Evolutionary conservation across 345 rosid species (phyloP).

Genomic region (Carallia pectinifolia): DNA sequence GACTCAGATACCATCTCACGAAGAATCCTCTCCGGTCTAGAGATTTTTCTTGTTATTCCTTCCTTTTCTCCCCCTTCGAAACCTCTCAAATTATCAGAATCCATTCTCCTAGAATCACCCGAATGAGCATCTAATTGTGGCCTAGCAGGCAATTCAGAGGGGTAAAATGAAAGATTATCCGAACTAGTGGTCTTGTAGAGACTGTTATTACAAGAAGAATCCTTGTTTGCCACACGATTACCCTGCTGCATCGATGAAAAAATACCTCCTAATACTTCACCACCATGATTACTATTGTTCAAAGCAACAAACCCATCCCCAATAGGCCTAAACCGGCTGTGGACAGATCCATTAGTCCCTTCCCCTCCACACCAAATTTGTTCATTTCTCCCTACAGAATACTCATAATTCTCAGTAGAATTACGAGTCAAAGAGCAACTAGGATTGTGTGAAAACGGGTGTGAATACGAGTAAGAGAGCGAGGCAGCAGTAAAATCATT

Average conservation of each 20-base stretch:
- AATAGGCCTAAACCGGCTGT: slow-evolving; percentile 91
- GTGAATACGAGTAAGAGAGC: slow-evolving; percentile 73
- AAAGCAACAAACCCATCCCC: slow-evolving; percentile 72
- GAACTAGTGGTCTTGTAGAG: slow-evolving; percentile 60
- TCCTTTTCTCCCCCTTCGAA: slow-evolving; percentile 49
- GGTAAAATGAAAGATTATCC: slow-evolving; percentile 75
- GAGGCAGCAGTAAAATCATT: slow-evolving; percentile 92
- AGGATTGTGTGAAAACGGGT: slow-evolving; percentile 85
- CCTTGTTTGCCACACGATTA: slow-evolving; percentile 36
- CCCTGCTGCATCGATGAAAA: slow-evolving; percentile 35
- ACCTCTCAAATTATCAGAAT: slow-evolving; percentile 50
- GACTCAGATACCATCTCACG: slow-evolving; percentile 68
- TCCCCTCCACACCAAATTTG: slow-evolving; percentile 94
- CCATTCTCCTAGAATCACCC: slow-evolving; percentile 65
- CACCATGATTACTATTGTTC: slow-evolving; percentile 37
- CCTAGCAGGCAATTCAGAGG: slow-evolving; percentile 87
- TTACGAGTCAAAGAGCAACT: slow-evolving; percentile 88
- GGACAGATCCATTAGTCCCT: slow-evolving; percentile 98
- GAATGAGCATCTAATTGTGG: slow-evolving; percentile 51
- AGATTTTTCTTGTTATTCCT: slow-evolving; percentile 33
- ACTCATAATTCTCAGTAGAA: slow-evolving; percentile 76
- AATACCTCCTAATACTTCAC: slow-evolving; percentile 25
- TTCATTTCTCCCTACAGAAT: slow-evolving; percentile 77
- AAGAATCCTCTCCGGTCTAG: slow-evolving; percentile 67
- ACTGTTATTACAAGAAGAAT: slow-evolving; percentile 34